These are phyloP conservation scores for Megacollybia platyphylla DNA, from an alignment of 1,284 basidiomycete genomes.

Conservation along the genomic window DNA sequence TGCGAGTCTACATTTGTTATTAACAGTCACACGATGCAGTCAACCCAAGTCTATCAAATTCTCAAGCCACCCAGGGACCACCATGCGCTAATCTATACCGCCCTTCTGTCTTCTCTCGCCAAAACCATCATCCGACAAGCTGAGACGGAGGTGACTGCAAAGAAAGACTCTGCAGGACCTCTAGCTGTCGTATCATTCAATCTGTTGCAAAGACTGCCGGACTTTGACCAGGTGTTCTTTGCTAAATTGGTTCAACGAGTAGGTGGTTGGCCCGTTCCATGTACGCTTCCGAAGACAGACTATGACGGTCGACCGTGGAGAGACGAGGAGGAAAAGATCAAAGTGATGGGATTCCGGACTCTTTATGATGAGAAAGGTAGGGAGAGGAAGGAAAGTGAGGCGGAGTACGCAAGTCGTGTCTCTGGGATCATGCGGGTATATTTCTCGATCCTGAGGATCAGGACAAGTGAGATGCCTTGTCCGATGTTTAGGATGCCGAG, in stretches of 20 bases:
- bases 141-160: slow-evolving; percentile 86
- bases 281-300: slow-evolving; percentile 33
- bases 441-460: slow-evolving; percentile 58
- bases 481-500: slow-evolving; percentile 46
- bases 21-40: slow-evolving; percentile 12
- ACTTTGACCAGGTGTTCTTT: slow-evolving; percentile 69
- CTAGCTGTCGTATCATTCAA: slow-evolving; percentile 69
- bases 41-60: slow-evolving; percentile 54
- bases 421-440: slow-evolving; percentile 82
- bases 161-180: slow-evolving; percentile 76
- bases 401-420: slow-evolving; percentile 69
- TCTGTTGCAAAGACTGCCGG: slow-evolving; percentile 47
- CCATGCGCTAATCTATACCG: slow-evolving; percentile 47
- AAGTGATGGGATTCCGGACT: slow-evolving; percentile 56
- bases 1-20: slow-evolving; percentile 8
- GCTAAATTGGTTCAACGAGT: slow-evolving; percentile 74
- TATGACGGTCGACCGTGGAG: slow-evolving; percentile 31
- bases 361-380: slow-evolving; percentile 20
- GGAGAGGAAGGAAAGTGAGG: slow-evolving; percentile 32
- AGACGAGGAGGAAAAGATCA: slow-evolving; percentile 42
- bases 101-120: slow-evolving; percentile 76
- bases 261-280: slow-evolving; percentile 60
- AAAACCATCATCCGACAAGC: slow-evolving; percentile 90
- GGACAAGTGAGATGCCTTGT: slow-evolving; percentile 24
- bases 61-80: slow-evolving; percentile 34